phyloP scores from a whole-genome alignment of 768 basidiomycete genomes.

The Hygrophorus pudorinus region DNA sequence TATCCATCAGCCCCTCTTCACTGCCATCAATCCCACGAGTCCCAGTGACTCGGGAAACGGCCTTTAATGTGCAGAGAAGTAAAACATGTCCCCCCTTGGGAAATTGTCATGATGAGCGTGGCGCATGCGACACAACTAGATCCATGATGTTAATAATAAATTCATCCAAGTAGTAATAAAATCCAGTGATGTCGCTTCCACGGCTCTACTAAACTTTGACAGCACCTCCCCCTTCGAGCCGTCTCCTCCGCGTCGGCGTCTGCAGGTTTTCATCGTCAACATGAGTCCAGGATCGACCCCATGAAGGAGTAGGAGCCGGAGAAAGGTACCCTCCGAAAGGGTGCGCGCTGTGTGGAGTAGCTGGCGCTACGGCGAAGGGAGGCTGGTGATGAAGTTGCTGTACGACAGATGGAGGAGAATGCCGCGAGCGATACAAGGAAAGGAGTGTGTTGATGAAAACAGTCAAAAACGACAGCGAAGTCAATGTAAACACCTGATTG shows the following conservation, averaged over 20 bases:
- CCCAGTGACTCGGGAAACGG: constrained; percentile 5
- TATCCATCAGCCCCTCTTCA: constrained; percentile 1
- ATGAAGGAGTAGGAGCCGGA: constrained; percentile 37
- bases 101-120: neutral
- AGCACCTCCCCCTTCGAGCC: constrained; percentile 44
- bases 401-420: constrained; percentile 32
- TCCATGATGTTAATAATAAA: too few relatives aligned
- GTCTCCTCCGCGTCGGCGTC: constrained; percentile 39
- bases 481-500: constrained; percentile 58
- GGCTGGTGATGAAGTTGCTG: constrained; percentile 21
- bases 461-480: constrained; percentile 67
- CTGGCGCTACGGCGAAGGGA: constrained; percentile 30
- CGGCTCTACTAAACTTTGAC: constrained; percentile 41
- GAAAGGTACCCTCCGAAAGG: constrained; percentile 39
- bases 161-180: constrained; percentile 5
- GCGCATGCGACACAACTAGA: too few relatives aligned
- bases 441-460: constrained; percentile 75
- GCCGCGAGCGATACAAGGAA: constrained; percentile 64
- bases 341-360: constrained; percentile 34
- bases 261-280: constrained; percentile 31
- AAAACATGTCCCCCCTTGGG: too few relatives aligned
- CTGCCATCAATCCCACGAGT: constrained; percentile 1
- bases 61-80: too few relatives aligned
- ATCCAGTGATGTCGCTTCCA: constrained; percentile 11
- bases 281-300: constrained; percentile 30